Percentiles rank a stretch among this genome's conserved stretches.
Conservation (phyloP, 352 stramenopile species). For the Peronospora belbahrii region DNA sequence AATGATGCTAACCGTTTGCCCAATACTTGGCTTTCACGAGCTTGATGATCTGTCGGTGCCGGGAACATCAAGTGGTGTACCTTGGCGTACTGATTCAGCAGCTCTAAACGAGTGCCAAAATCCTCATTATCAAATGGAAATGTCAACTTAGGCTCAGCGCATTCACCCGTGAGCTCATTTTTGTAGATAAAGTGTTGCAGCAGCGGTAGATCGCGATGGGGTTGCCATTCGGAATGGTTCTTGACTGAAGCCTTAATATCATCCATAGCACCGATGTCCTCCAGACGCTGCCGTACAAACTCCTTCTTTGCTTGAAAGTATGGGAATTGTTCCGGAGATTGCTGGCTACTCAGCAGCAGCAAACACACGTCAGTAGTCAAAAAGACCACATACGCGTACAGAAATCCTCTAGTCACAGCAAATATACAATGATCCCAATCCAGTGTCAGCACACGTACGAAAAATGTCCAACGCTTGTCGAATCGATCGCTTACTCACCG, state of each 20-base stretch:
- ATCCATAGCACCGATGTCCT: conserved; percentile 31
- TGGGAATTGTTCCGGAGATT: conserved; percentile 61
- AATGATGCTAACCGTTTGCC: too few species aligned
- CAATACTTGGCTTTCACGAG: too few species aligned
- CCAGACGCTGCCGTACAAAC: conserved; percentile 34
- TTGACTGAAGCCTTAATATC: conserved; percentile 35
- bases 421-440: not conserved
- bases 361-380: conserved; percentile 45
- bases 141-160: conserved; percentile 28
- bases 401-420: conserved; percentile 37
- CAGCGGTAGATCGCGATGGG: conserved; percentile 45
- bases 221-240: conserved; percentile 30
- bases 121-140: conserved; percentile 42
- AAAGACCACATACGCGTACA: conserved; percentile 72
- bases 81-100: conserved; percentile 50
- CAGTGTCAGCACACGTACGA: not conserved
- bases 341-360: conserved; percentile 59
- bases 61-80: conserved; percentile 48
- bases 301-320: conserved; percentile 56
- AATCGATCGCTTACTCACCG: conserved; percentile 23
- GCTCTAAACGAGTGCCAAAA: conserved; percentile 21
- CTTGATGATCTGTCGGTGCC: conserved; percentile 5
- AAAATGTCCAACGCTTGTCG: not conserved
- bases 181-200: conserved; percentile 67
- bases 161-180: conserved; percentile 59